Base-by-base conservation (phyloP, 768 basidiomycete genomes). In the Suillus alpinus region DNA sequence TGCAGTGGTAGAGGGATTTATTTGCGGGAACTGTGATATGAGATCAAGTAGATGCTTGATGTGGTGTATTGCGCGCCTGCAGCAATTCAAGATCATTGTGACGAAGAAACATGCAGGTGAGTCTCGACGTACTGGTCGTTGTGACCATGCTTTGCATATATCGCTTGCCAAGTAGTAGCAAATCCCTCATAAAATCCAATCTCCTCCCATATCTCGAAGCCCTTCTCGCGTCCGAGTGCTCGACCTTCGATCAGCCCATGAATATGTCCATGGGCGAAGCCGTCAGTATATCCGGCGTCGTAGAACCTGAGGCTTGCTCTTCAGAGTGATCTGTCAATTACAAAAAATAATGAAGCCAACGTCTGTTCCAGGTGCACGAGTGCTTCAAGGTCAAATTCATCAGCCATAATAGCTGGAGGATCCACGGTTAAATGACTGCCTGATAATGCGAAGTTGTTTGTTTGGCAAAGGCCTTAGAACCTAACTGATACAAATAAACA, bases 191-290 rank as follows among this genome's bases (percentile, higher is more conserved):
- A 95, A 67, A 88, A 98, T 2, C 92, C 95, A 13, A 99, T 82
- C 73, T 99, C 96, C 73, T 98, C 95, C 94, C 95, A 98, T 75
- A 97, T 87, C 74, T 96, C 95, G 72, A 88, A 98, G 0, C 91
- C 92, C 66, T 96, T 95, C 66, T 94, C 89, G 58, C 87, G 82
- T 2, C 95, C 96, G 18, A 98, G 81, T 0, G 90, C 89, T 14
- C 94, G 81, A 9, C 96, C 96, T 72, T 99, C 94, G 62, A 94
- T 93, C 29, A 92, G 74, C 2, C 96, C 95, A 66, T 96, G 95
- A 6, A 95, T 84, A 43, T 87, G 82, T 1, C 96, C 96, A 72
- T 98, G 96, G 0, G 80, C 86, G 69, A 83, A 84, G 2, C 96
- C 95, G 59, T 89, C 87, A 61, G 80, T 67, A 70, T 90, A 90